Base-by-base conservation (phyloP, 805 yeast genomes). In the Candida orba region DNA sequence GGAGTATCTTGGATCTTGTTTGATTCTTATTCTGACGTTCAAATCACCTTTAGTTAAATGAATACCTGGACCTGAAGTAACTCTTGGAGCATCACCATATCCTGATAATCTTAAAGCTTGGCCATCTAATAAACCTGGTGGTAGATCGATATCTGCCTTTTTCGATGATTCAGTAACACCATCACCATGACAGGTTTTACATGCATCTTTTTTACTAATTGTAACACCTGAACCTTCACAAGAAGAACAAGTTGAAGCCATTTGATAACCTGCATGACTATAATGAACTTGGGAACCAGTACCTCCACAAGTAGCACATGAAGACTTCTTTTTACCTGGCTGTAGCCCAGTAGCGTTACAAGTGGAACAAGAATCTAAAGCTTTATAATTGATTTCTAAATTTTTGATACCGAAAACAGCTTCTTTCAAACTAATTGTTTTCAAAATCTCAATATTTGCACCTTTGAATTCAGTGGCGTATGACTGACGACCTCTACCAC, bases 251-350 rank as follows among this genome's bases (percentile, higher is more conserved):
- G 96, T 88, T 0, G 96, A 80, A 3, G 95, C 82, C 96, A 93
- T 89, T 57, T 90, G 96, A 75, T 91, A 93, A 0, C 98, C 98
- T 4, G 95, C 96, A 52, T 82, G 82, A 59, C 85, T 74, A 38
- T 80, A 72, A 56, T 91, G 97, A 18, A 89, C 84, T 15, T 83
- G 79, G 31, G 90, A 83, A 5, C 99, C 99, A 0, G 95, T 78
- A 45, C 99, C 99, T 44, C 88, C 87, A 70, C 99, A 93, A 3
- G 86, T 67, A 1, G 77, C 67, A 71, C 99, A 93, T 0, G 95
- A 85, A 10, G 79, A 67, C 58, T 86, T 84, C 63, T 76, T 75
- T 48, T 77, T 78, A 24, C 90, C 91, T 13, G 69, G 57, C 62
- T 91, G 87, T 66, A 93, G 64, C 2, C 99, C 99, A 12, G 84